phyloP scores from a whole-genome alignment of 805 yeast species.

The Starmerella roubikii region DNA sequence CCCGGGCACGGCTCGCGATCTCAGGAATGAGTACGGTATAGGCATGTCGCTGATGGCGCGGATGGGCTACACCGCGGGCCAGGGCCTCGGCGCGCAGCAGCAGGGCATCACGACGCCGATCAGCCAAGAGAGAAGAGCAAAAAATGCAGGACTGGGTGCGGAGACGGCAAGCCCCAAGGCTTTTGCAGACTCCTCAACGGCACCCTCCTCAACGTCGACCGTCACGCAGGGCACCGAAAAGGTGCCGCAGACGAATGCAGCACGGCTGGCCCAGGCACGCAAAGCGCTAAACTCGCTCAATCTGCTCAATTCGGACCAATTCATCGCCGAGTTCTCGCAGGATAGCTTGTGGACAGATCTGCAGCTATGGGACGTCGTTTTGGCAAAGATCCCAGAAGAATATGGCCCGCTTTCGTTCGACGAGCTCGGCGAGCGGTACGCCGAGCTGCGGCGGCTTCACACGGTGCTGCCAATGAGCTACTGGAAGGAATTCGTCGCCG shows the following conservation, averaged over 20 bases:
- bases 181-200: no score
- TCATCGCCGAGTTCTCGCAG: neutral
- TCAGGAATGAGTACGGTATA: conserved; percentile 46
- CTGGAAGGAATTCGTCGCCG: neutral
- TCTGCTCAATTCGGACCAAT: neutral
- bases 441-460: neutral
- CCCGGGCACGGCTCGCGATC: neutral
- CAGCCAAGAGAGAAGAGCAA: neutral
- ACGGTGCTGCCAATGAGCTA: neutral
- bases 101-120: conserved; percentile 75
- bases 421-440: neutral
- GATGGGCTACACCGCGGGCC: conserved; percentile 81
- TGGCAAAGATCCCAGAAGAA: neutral
- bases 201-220: neutral
- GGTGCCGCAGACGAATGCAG: neutral
- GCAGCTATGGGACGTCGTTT: neutral
- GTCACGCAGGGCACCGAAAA: neutral
- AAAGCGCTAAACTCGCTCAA: neutral
- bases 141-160: neutral
- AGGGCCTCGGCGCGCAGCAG: conserved; percentile 64
- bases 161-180: neutral
- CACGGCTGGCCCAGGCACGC: neutral
- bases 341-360: neutral
- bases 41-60: conserved; percentile 65
- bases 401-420: neutral